These are phyloP conservation scores for Trametes pubescens DNA, from an alignment of 1,284 basidiomycete genomes.

Conservation along the genomic window DNA sequence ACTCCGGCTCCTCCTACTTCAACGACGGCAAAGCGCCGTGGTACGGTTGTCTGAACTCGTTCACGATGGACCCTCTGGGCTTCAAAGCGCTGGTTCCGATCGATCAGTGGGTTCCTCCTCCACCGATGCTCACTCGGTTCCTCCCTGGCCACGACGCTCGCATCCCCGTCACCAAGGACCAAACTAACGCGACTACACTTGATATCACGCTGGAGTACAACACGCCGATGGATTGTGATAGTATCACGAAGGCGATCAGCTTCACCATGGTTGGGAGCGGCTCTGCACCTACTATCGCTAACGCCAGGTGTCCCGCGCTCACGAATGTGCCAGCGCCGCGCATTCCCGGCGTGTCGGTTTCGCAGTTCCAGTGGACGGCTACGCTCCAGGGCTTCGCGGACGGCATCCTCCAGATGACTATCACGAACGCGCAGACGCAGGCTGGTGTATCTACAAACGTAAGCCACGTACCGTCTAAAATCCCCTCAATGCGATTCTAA, in stretches of 20 bases:
- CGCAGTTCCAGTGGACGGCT: constrained; percentile 76
- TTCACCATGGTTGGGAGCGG: constrained; percentile 76
- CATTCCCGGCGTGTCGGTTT: constrained; percentile 62
- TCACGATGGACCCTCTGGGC: constrained; percentile 78
- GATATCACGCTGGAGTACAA: constrained; percentile 84
- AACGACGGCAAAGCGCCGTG: constrained; percentile 65
- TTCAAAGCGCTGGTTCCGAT: constrained; percentile 84
- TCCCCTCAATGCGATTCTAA: neutral
- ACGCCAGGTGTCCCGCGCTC: constrained; percentile 53
- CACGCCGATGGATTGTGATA: constrained; percentile 74
- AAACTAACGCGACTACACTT: constrained; percentile 66
- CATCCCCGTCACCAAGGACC: constrained; percentile 56
- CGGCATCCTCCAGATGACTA: constrained; percentile 78
- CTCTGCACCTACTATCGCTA: constrained; percentile 57
- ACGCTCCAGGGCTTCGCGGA: constrained; percentile 79
- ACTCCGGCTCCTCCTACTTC: constrained; percentile 69
- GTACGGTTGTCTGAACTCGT: constrained; percentile 72
- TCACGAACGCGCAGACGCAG: constrained; percentile 62
- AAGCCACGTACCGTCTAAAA: constrained; percentile 36
- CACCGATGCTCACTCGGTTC: constrained; percentile 81
- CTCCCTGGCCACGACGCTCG: constrained; percentile 87
- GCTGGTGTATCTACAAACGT: constrained; percentile 62
- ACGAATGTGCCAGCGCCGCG: constrained; percentile 53
- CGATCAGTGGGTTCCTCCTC: constrained; percentile 71
- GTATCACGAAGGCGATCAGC: constrained; percentile 66